A percentile compares a stretch with the other conserved stretches of the same genome.
These are phyloP conservation scores for Gentiana dahurica DNA, from an alignment of 257 asterid species.

Conservation along the genomic window DNA sequence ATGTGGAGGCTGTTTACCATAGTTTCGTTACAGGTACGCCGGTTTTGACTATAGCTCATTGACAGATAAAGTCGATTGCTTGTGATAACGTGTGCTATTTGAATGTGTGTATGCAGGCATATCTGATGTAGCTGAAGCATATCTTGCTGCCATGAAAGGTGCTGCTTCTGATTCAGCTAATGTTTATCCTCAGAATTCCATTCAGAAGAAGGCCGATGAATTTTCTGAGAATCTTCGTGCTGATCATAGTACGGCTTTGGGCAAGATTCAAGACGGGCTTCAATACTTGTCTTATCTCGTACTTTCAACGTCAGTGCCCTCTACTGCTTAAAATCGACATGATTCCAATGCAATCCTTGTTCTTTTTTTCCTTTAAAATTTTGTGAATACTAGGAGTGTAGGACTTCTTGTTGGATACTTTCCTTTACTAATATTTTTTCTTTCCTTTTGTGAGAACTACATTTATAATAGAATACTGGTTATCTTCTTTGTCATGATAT, in stretches of 20 bases:
- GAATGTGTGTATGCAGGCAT: slow-evolving; percentile 42
- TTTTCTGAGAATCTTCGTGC: slow-evolving; percentile 53
- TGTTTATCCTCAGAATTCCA: slow-evolving; percentile 33
- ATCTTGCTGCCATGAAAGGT: slow-evolving; percentile 50
- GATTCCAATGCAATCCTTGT: slow-evolving; percentile 1
- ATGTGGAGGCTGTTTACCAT: slow-evolving; percentile 55
- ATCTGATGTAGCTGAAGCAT: slow-evolving; percentile 87
- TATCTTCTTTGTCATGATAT: too few species aligned
- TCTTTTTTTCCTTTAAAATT: slow-evolving; percentile 4
- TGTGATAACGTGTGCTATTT: slow-evolving; percentile 3
- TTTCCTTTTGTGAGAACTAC: too few species aligned
- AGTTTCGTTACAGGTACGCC: slow-evolving; percentile 76
- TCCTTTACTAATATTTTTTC: slow-evolving; percentile 1
- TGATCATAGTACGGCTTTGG: slow-evolving; percentile 55
- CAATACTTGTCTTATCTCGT: slow-evolving; percentile 57
- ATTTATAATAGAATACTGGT: too few species aligned
- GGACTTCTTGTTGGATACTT: slow-evolving; percentile 7
- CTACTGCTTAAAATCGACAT: slow-evolving; percentile 25
- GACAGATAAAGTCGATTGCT: too few species aligned
- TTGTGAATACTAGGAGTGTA: slow-evolving; percentile 31
- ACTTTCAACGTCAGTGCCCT: slow-evolving; percentile 65
- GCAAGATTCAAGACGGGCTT: slow-evolving; percentile 81
- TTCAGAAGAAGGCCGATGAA: slow-evolving; percentile 51
- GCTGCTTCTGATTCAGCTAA: slow-evolving; percentile 37
- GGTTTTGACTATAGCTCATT: not conserved